Evolutionary conservation across 805 yeast species (phyloP).

Genomic region (Sporopachydermia quercuum): DNA sequence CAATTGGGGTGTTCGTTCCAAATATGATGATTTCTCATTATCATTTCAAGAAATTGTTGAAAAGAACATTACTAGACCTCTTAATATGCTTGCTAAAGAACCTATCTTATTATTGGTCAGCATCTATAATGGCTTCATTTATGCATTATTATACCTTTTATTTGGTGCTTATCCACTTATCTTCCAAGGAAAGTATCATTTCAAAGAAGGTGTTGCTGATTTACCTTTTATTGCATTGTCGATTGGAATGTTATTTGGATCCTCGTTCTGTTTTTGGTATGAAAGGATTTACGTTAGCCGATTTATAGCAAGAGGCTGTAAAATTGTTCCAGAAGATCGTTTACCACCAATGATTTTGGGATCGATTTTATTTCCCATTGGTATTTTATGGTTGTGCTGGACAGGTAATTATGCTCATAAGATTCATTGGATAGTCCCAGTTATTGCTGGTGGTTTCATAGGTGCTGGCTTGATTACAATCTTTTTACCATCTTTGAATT

Average conservation of each 20-base stretch:
- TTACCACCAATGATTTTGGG: conserved; percentile 65
- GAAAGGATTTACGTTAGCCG: conserved; percentile 39
- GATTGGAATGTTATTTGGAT: conserved; percentile 52
- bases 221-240: conserved; percentile 71
- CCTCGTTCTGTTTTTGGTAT: conserved; percentile 31
- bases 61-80: conserved; percentile 53
- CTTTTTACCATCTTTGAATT: conserved; percentile 56
- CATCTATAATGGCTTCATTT: conserved; percentile 61
- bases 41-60: conserved; percentile 42
- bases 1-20: conserved; percentile 73
- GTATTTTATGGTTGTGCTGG: conserved; percentile 83
- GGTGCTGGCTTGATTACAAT: conserved; percentile 58
- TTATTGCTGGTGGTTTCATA: conserved; percentile 44
- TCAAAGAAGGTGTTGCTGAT: conserved; percentile 45
- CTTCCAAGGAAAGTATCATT: conserved; percentile 46
- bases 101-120: conserved; percentile 60
- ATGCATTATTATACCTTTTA: conserved; percentile 63
- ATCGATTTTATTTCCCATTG: conserved; percentile 55
- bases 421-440: conserved; percentile 77
- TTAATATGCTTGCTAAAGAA: conserved; percentile 50
- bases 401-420: conserved; percentile 56
- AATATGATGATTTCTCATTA: conserved; percentile 50
- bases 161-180: conserved; percentile 67
- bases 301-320: conserved; percentile 38
- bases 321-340: conserved; percentile 61